A percentile compares a stretch with the other conserved stretches of the same genome.
These are phyloP conservation scores for Immersiporthe knoxdaviesiana DNA, from an alignment of 2,329 filamentous ascomycete genomes.

Conservation along the genomic window DNA sequence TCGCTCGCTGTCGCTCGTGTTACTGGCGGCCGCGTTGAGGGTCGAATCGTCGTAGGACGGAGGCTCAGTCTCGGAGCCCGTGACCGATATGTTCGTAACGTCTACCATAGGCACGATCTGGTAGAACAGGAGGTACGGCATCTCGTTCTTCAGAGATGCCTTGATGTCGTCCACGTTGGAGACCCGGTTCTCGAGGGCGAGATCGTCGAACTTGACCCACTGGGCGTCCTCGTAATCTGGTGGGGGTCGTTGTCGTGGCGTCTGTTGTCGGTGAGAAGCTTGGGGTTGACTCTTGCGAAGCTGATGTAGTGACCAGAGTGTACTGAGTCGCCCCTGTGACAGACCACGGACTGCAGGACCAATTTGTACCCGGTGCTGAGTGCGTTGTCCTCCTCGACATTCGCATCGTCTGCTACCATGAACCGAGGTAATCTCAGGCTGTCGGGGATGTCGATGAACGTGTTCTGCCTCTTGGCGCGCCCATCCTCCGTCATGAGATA, in stretches of 20 bases:
- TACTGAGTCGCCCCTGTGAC: conserved; percentile 83
- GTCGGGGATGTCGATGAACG: conserved; percentile 86
- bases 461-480: conserved; percentile 71
- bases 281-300: conserved; percentile 75
- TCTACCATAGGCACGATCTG: conserved; percentile 88
- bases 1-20: conserved; percentile 36
- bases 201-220: conserved; percentile 93
- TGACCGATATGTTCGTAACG: conserved; percentile 54
- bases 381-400: conserved; percentile 60
- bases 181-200: conserved; percentile 70
- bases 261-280: conserved; percentile 63
- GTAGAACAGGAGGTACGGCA: conserved; percentile 93
- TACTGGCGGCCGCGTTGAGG: conserved; percentile 41
- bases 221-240: conserved; percentile 71
- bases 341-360: conserved; percentile 87
- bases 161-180: conserved; percentile 77
- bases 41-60: conserved; percentile 63
- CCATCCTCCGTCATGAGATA: conserved; percentile 77
- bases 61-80: conserved; percentile 53
- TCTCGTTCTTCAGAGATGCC: conserved; percentile 78
- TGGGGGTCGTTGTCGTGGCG: conserved; percentile 59
- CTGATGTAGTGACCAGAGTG: conserved; percentile 91
- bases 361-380: conserved; percentile 92
- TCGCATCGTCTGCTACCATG: conserved; percentile 74
- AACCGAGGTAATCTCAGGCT: conserved; percentile 85